A percentile compares a stretch with the other conserved stretches of the same genome.
phyloP scores from a whole-genome alignment of 345 rosid species.

The Hypericum androsaemum region DNA sequence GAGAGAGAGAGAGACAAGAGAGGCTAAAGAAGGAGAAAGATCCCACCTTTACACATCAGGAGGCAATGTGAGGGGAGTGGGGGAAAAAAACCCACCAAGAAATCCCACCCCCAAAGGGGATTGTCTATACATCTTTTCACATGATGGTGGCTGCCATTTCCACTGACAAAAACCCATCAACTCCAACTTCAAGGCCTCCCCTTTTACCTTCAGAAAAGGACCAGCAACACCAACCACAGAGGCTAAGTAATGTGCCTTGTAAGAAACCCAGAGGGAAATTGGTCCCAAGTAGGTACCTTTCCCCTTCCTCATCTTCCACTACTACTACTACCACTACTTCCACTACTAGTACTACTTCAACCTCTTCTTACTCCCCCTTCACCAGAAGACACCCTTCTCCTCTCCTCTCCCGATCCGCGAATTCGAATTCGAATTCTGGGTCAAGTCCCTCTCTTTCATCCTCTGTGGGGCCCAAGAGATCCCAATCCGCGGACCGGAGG shows the following conservation, averaged over 20 bases:
- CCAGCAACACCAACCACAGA: too few species aligned
- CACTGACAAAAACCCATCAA: constrained; percentile 18
- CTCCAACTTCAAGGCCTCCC: constrained; percentile 15
- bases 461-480: constrained; percentile 39
- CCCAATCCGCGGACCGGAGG: constrained; percentile 58
- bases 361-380: constrained; percentile 34
- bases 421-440: constrained; percentile 27
- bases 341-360: constrained; percentile 7
- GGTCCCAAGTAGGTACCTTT: constrained; percentile 79
- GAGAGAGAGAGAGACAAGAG: constrained; percentile 5
- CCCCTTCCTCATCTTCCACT: constrained; percentile 73
- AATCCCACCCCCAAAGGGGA: constrained; percentile 35
- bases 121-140: constrained; percentile 38
- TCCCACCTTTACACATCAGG: constrained; percentile 4
- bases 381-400: constrained; percentile 58
- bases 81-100: constrained; percentile 28
- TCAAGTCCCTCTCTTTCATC: constrained; percentile 3
- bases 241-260: constrained; percentile 8
- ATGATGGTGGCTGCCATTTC: constrained; percentile 58
- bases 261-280: constrained; percentile 65
- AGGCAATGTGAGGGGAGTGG: constrained; percentile 41
- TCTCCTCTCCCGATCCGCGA: constrained; percentile 40
- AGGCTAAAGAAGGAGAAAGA: constrained; percentile 11
- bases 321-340: constrained; percentile 15
- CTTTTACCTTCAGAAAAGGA: constrained; percentile 21